Percentiles rank a stretch among this genome's conserved stretches.
Evolutionary conservation across 1,139 yeast species (phyloP).

Genomic region (Pichia sp.): DNA sequence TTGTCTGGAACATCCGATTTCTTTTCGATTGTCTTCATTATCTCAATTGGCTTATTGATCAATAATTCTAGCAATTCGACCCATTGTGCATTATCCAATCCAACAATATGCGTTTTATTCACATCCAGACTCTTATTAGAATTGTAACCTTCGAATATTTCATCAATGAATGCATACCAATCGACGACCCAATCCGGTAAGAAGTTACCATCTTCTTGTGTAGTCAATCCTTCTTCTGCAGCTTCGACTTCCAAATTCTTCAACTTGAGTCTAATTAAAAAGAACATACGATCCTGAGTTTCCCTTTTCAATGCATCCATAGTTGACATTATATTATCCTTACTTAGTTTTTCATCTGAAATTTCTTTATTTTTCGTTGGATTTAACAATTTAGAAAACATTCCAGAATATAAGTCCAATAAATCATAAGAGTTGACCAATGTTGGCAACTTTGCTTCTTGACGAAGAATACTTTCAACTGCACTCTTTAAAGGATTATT

Average conservation of each 20-base stretch:
- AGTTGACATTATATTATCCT: constrained; percentile 21
- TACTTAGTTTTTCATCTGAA: not conserved
- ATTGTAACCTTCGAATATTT: constrained; percentile 40
- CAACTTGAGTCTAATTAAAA: constrained; percentile 41
- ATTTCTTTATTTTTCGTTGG: constrained; percentile 13
- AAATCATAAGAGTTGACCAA: constrained; percentile 61
- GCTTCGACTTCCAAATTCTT: constrained; percentile 37
- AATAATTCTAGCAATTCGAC: constrained; percentile 38
- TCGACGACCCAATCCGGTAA: constrained; percentile 76
- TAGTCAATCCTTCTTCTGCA: constrained; percentile 22
- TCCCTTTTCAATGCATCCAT: constrained; percentile 29
- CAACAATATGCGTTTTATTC: constrained; percentile 32
- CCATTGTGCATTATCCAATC: constrained; percentile 37
- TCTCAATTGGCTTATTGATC: constrained; percentile 48
- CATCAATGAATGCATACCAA: constrained; percentile 40
- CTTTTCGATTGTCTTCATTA: constrained; percentile 35
- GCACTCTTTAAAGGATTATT: constrained; percentile 50
- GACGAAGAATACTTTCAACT: constrained; percentile 66
- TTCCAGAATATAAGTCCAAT: constrained; percentile 63
- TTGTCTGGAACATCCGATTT: constrained; percentile 30
- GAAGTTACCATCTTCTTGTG: constrained; percentile 45
- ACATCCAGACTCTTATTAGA: constrained; percentile 28
- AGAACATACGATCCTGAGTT: constrained; percentile 43
- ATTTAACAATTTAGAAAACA: constrained; percentile 54
- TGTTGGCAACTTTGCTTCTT: constrained; percentile 57